Conservation (phyloP, 129 eudicot species). For the Flaveria linearis region DNA sequence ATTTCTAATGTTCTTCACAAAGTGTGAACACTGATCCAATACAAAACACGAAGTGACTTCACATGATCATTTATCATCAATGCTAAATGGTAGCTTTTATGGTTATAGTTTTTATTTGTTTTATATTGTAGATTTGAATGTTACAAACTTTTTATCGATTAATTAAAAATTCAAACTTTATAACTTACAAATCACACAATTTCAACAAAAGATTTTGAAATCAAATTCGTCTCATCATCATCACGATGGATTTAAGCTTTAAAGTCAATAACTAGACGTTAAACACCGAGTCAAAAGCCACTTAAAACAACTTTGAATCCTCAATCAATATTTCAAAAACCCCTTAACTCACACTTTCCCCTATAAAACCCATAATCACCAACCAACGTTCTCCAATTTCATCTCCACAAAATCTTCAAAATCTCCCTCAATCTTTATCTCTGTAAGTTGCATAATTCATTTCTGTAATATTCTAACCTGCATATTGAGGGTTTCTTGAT, state of each 20-base stretch:
- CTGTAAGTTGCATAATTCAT: conserved; percentile 16
- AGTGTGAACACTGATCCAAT: too few relatives aligned
- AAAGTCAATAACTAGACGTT: conserved; percentile 32
- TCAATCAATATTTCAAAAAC: conserved; percentile 19
- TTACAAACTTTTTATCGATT: not conserved
- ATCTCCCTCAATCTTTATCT: not conserved
- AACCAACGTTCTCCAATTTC: conserved; percentile 27
- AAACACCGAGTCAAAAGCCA: conserved; percentile 30
- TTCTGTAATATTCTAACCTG: not conserved
- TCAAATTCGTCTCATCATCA: not conserved
- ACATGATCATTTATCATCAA: too few relatives aligned
- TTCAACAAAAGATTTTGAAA: not conserved
- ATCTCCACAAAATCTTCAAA: not conserved
- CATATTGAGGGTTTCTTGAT: not conserved
- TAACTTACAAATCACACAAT: not conserved
- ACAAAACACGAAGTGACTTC: too few relatives aligned
- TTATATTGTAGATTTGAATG: not conserved
- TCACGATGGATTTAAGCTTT: not conserved
- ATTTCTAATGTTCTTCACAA: too few relatives aligned
- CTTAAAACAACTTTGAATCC: conserved; percentile 8
- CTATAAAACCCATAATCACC: conserved; percentile 28
- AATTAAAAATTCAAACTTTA: not conserved
- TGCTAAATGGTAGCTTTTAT: not conserved
- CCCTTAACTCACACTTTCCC: conserved; percentile 20
- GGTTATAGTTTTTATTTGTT: not conserved